These are phyloP conservation scores for Chenopodium quinoa DNA, from an alignment of 148 eudicot species.

Conservation along the genomic window DNA sequence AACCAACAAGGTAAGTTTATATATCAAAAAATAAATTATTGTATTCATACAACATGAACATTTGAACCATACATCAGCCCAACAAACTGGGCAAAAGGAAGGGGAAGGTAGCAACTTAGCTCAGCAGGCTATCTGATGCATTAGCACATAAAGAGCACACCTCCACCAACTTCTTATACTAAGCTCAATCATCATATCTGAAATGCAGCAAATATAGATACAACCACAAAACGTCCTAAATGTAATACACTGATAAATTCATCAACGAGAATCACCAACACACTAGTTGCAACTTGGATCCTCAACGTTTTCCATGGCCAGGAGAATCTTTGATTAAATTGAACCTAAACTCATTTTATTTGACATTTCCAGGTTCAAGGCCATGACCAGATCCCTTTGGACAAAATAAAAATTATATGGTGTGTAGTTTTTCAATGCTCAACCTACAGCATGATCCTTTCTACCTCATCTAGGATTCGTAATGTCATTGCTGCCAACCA, in stretches of 20 bases:
- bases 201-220: neutral
- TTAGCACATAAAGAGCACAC: neutral
- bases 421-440: neutral
- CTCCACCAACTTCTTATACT: neutral
- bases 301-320: neutral
- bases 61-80: constrained; percentile 1
- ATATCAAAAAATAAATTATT: no score
- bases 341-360: neutral
- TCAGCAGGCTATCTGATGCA: neutral
- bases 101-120: neutral
- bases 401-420: neutral
- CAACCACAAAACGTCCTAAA: neutral
- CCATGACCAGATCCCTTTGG: neutral
- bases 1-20: neutral
- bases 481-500: constrained; percentile 53
- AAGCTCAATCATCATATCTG: neutral
- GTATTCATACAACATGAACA: neutral
- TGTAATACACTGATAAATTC: neutral
- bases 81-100: neutral
- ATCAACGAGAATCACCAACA: neutral
- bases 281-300: neutral
- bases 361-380: neutral
- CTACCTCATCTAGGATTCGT: neutral
- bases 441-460: neutral
- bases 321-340: neutral